A percentile compares a stretch with the other conserved stretches of the same genome.
phyloP scores from a whole-genome alignment of 2,329 filamentous ascomycete species.

The Botrytis aclada region DNA sequence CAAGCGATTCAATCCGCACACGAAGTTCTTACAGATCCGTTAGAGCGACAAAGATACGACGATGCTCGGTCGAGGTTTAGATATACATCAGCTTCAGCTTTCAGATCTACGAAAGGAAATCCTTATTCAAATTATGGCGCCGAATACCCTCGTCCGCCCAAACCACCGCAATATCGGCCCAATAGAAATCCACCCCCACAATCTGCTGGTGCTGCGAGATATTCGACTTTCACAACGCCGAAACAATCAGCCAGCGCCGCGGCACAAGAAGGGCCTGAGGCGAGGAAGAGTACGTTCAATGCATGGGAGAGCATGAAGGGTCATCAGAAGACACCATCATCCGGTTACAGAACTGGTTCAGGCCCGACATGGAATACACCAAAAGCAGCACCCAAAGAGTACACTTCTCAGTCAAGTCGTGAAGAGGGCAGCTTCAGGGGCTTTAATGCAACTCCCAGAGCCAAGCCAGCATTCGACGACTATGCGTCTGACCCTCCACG shows the following conservation, averaged over 20 bases:
- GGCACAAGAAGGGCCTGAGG: constrained; percentile 35
- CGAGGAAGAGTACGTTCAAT: constrained; percentile 34
- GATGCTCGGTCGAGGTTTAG: constrained; percentile 29
- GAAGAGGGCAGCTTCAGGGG: constrained; percentile 28
- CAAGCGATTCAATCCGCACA: constrained; percentile 69
- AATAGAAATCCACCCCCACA: constrained; percentile 27
- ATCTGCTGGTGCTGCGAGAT: constrained; percentile 36
- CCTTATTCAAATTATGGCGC: constrained; percentile 36
- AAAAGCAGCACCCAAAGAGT: constrained; percentile 29
- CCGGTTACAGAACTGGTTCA: constrained; percentile 19
- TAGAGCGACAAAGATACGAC: constrained; percentile 38
- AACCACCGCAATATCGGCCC: constrained; percentile 30
- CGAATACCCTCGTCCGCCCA: constrained; percentile 36
- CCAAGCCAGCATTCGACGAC: constrained; percentile 28
- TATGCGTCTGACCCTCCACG: constrained; percentile 26
- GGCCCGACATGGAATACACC: constrained; percentile 26
- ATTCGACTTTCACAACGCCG: constrained; percentile 35
- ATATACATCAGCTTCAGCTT: constrained; percentile 25
- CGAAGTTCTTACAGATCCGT: constrained; percentile 54
- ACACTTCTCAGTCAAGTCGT: constrained; percentile 28
- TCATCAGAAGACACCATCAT: constrained; percentile 17
- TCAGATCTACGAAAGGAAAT: constrained; percentile 34
- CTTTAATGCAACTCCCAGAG: constrained; percentile 22
- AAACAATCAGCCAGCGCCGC: constrained; percentile 31
- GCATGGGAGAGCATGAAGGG: constrained; percentile 37